Conservation (phyloP, 176 grass and related monocot genomes). For the Aegilops sharonensis region DNA sequence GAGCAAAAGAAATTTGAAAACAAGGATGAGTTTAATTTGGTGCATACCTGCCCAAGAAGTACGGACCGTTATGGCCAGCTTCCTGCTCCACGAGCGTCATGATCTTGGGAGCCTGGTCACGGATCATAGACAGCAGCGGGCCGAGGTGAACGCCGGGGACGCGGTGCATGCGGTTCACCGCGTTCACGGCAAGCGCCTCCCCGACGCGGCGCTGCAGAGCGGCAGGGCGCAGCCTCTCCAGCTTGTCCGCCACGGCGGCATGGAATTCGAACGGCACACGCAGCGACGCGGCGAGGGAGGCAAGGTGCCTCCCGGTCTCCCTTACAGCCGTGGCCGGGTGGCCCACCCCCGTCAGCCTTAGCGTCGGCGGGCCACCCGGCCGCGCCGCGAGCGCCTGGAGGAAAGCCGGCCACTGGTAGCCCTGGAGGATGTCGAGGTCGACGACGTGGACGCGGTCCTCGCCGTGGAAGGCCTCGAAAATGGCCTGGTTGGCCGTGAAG, state of each 20-base stretch:
- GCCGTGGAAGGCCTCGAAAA: conserved; percentile 86
- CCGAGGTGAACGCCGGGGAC: conserved; percentile 48
- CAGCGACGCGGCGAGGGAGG: conserved; percentile 66
- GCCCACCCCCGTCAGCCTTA: conserved; percentile 83
- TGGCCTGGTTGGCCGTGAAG: conserved; percentile 94
- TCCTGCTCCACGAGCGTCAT: conserved; percentile 91
- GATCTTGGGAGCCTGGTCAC: conserved; percentile 61
- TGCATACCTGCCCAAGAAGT: conserved; percentile 62
- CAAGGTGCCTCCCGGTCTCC: conserved; percentile 67
- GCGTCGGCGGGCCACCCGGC: conserved; percentile 59
- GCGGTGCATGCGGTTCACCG: conserved; percentile 72
- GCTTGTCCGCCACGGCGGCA: conserved; percentile 54
- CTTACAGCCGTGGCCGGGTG: conserved; percentile 50
- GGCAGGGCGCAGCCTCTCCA: conserved; percentile 65
- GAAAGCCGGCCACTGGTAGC: conserved; percentile 87
- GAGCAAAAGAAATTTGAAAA: too few species aligned
- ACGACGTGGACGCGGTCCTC: conserved; percentile 81
- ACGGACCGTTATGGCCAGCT: conserved; percentile 67
- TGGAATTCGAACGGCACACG: conserved; percentile 81
- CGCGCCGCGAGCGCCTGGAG: conserved; percentile 74
- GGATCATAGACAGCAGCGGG: conserved; percentile 57
- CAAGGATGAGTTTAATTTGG: background rate
- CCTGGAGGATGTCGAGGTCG: conserved; percentile 90
- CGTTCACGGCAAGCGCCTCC: conserved; percentile 79
- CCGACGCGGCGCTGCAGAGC: conserved; percentile 61